These are phyloP conservation scores for Sporisorium sorghi DNA, from an alignment of 1,284 basidiomycete species.

Conservation along the genomic window DNA sequence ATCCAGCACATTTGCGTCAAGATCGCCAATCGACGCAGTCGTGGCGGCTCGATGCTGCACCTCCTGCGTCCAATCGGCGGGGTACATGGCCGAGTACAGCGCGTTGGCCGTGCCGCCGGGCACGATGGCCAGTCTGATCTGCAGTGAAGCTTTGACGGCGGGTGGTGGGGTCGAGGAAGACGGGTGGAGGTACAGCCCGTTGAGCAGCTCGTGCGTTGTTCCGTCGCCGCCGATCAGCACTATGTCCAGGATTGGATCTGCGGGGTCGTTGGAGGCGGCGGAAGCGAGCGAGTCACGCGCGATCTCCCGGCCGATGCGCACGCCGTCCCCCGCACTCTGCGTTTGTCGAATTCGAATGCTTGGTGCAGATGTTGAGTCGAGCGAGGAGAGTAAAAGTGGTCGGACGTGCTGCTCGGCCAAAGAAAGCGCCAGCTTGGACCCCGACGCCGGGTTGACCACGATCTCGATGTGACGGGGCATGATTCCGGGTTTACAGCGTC, in stretches of 20 bases:
- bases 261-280: too few relatives aligned
- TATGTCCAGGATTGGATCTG: slow-evolving; percentile 13
- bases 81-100: slow-evolving; percentile 76
- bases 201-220: slow-evolving; percentile 67
- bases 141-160: slow-evolving; percentile 3
- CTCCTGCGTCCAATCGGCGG: slow-evolving; percentile 65
- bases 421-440: slow-evolving; percentile 1
- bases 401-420: slow-evolving; percentile 8
- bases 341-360: slow-evolving; percentile 16
- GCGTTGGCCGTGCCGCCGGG: slow-evolving; percentile 96
- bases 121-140: slow-evolving; percentile 69
- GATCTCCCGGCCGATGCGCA: slow-evolving; percentile 29
- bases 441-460: slow-evolving; percentile 25
- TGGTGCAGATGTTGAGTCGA: neutral
- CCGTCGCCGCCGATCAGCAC: slow-evolving; percentile 68
- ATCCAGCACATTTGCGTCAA: neutral
- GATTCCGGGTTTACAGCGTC: neutral
- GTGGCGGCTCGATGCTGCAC: slow-evolving; percentile 24
- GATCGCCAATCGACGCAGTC: neutral
- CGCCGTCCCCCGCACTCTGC: slow-evolving; percentile 23
- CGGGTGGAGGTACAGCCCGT: slow-evolving; percentile 44
- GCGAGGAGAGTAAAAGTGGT: slow-evolving; percentile 4
- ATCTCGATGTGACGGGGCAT: slow-evolving; percentile 15
- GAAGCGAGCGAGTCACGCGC: neutral
- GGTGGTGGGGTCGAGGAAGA: neutral